Conservation (phyloP, 169 alveolate genomes). For the Babesia gibsoni region DNA sequence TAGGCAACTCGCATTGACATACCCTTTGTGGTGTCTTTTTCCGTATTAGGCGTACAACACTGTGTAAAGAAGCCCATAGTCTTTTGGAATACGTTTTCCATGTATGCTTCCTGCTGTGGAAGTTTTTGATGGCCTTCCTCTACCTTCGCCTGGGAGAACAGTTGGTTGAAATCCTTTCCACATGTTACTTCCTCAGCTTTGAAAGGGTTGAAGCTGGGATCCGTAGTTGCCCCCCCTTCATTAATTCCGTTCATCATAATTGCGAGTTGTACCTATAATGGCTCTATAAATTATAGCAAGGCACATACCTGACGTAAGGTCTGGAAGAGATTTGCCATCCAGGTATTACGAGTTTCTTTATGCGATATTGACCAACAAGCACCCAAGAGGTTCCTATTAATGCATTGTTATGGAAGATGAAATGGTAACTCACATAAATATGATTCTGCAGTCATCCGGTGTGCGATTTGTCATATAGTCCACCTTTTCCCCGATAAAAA, state of each 20-base stretch:
- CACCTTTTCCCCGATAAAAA: constrained; percentile 37
- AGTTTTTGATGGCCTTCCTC: neutral
- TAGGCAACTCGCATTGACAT: neutral
- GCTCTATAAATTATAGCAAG: neutral
- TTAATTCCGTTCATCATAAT: constrained; percentile 17
- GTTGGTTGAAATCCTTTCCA: too few relatives aligned
- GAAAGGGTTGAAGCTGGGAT: too few relatives aligned
- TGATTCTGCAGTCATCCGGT: constrained; percentile 32
- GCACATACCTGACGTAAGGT: constrained; percentile 54
- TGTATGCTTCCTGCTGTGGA: neutral
- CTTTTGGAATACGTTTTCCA: constrained; percentile 3
- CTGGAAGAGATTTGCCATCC: constrained; percentile 64
- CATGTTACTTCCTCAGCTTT: too few relatives aligned
- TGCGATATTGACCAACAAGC: constrained; percentile 72
- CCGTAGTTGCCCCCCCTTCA: too few relatives aligned
- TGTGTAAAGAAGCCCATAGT: neutral
- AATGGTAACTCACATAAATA: constrained; percentile 40
- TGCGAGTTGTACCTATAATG: constrained; percentile 22
- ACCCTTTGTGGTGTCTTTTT: neutral
- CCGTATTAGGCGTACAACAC: neutral
- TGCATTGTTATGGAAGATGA: neutral
- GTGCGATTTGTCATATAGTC: constrained; percentile 37
- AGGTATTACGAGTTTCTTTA: constrained; percentile 32
- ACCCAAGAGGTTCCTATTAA: constrained; percentile 49
- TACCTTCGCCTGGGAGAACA: too few relatives aligned